Evolutionary conservation across 2,329 filamentous ascomycete species (phyloP), one percentile per base, ranked within the genome.

Genomic region (Metarhizium album): DNA sequence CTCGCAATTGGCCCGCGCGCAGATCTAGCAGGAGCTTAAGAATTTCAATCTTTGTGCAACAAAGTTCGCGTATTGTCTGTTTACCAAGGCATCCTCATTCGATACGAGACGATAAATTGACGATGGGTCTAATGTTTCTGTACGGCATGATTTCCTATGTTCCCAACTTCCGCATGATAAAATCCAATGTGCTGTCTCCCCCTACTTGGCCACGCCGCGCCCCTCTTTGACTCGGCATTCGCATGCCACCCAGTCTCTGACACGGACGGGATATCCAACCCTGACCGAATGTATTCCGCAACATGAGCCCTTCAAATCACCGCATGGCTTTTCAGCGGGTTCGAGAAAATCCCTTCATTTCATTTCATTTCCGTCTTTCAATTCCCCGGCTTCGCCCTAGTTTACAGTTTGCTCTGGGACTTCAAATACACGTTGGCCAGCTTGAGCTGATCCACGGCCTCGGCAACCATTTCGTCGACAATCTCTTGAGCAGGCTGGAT

Each of bases 381-480:
- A 23, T n/a, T 47, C 7, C 40, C 22, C 14, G 18, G n/a, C 31
- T 40, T 37, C 14, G 4, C 3, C n/a, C 11, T 24, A 3, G 2
- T 42, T 70, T 55, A 75, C 52, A 75, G 59, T 59, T 66, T 71
- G 56, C 71, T 74, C 59, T 66, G 70, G 45, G 61, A 62, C 20
- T 55, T 63, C 53, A 90, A 64, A 67, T 86, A 90, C 2, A 69
- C 67, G 38, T 75, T 70, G 3, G 83, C 85, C 27, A 75, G 63
- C 65, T 74, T 80, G 59, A 94, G 63, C 74, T 84, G 80, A 1
- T 78, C 75, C 8, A 83, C 81, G 1, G 87, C 88, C 65, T 90
- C 83, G 20, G 71, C 69, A 9, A 95, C 87, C 89, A 97, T 96
- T 58, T 94, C 89, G 54, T 83, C 78, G n/a, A 97, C 83, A 70